Base-by-base conservation (phyloP, 78 protist genomes). In the Planoprotostelium fungivorum region DNA sequence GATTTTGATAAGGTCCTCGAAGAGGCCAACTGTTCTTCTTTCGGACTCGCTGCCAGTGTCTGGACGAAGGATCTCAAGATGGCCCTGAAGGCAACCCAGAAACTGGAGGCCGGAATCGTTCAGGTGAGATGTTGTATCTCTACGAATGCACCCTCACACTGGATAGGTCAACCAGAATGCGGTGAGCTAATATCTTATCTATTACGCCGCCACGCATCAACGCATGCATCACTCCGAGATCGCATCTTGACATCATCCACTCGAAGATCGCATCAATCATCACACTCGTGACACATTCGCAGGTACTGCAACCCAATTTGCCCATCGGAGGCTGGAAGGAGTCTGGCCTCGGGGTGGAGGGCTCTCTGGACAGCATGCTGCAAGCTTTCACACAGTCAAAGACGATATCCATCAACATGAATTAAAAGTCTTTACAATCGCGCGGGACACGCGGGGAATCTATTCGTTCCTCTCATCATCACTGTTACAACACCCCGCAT, bases 111-210 rank as follows among this genome's bases (percentile, higher is more conserved):
- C 35, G 96, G 96, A 23, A 89, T 83, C 29, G 92, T 94, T 34
- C 73, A 51, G 73, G 73, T 51, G 16, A 51, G 73, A 51, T 51
- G 73, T 5, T 51, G 73, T 51, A 51, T 51, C 31, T 51, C 73
- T 51, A 51, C 16, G 16, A 51, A 51, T 16, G 16, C 31, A 51
- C 5, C 73, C n/a, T n/a, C n/a, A n/a, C n/a, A n/a, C n/a, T n/a
- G n/a, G n/a, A n/a, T 91, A 92, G 96, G 85, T 91, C 87, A 94
- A 94, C 92, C 87, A 85, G 16, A 85, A 85, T 16, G 87, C 87
- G 36, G 37, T 85, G n/a, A n/a, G n/a, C n/a, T n/a, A n/a, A n/a
- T n/a, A n/a, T n/a, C n/a, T n/a, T n/a, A n/a, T n/a, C n/a, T n/a
- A n/a, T n/a, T n/a, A n/a, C n/a, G n/a, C n/a, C n/a, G n/a, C n/a